Base-by-base conservation (phyloP, 108 stramenopile species). In the Discostella pseudostelligera region DNA sequence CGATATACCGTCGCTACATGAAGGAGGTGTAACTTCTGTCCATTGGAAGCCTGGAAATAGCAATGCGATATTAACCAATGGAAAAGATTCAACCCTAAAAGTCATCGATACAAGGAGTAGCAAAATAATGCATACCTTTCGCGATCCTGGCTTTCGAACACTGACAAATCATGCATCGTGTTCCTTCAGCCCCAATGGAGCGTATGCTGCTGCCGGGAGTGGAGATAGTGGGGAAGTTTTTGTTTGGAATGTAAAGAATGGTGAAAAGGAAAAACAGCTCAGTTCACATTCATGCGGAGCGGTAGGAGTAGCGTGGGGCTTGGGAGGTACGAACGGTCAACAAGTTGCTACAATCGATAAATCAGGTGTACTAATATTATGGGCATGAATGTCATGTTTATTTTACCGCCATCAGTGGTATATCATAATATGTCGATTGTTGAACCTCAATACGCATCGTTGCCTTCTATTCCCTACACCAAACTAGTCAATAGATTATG, bases 331-430 rank as follows among this genome's bases (percentile, higher is more conserved):
- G 25, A 72, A 80, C 51, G 86, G 87, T 10, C 88, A 90, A 57
- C 87, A 93, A 76, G 82, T 88, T 50, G 88, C 88, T 29, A 74
- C 86, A 28, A 80, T 89, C 19, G 89, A 90, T 64, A 87, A 87
- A 56, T 69, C 71, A 11, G 92, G 92, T 12, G 62, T 47, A n/a
- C 40, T 94, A 47, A 67, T 90, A 51, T 50, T 94, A 50, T 94
- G 92, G 92, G 83, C 86, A 10, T 87, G 46, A 81, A 8, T 25
- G 32, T 3, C 32, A 4, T 5, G 32, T 32, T 5, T 4, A 32
- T 32, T 4, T 32, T n/a, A n/a, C n/a, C n/a, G n/a, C n/a, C n/a
- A n/a, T n/a, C n/a, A n/a, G n/a, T n/a, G n/a, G n/a, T n/a, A n/a
- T n/a, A n/a, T n/a, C n/a, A n/a, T n/a, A n/a, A n/a, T n/a, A n/a